A percentile compares a stretch with the other conserved stretches of the same genome.
These are phyloP conservation scores for Naganishia vaughanmartiniae DNA, from an alignment of 768 basidiomycete species.

Conservation along the genomic window DNA sequence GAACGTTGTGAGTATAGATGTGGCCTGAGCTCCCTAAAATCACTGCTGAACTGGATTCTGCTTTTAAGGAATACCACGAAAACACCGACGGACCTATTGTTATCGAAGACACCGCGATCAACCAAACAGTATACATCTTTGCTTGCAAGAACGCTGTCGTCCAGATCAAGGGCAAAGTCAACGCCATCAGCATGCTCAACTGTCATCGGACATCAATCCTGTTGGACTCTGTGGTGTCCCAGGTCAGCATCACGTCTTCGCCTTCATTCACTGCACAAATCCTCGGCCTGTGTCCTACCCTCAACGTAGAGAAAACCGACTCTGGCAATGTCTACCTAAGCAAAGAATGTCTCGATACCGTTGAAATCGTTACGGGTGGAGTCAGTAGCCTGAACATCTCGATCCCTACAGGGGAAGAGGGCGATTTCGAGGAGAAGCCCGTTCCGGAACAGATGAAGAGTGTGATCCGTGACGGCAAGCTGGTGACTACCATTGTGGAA, in stretches of 20 bases:
- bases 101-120: slow-evolving; percentile 72
- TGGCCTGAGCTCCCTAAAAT: slow-evolving; percentile 25
- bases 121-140: slow-evolving; percentile 82
- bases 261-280: slow-evolving; percentile 92
- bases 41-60: slow-evolving; percentile 12
- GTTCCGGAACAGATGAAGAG: slow-evolving; percentile 96
- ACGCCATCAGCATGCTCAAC: slow-evolving; percentile 85
- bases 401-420: slow-evolving; percentile 86
- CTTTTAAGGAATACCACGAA: slow-evolving; percentile 84
- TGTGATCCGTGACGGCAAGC: slow-evolving; percentile 71
- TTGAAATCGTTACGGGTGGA: slow-evolving; percentile 90
- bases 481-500: slow-evolving; percentile 85
- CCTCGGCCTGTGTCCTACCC: slow-evolving; percentile 81
- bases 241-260: slow-evolving; percentile 80
- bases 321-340: slow-evolving; percentile 93
- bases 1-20: slow-evolving; percentile 66
- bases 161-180: slow-evolving; percentile 86
- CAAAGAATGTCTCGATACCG: slow-evolving; percentile 65
- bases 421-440: slow-evolving; percentile 81
- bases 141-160: slow-evolving; percentile 83
- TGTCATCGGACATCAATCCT: slow-evolving; percentile 83
- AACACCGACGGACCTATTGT: slow-evolving; percentile 61
- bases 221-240: slow-evolving; percentile 88
- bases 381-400: slow-evolving; percentile 89
- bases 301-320: slow-evolving; percentile 91